A percentile compares a stretch with the other conserved stretches of the same genome.
Conservation (phyloP, 2,329 filamentous ascomycete species). For the Daldinia eschscholtzii region DNA sequence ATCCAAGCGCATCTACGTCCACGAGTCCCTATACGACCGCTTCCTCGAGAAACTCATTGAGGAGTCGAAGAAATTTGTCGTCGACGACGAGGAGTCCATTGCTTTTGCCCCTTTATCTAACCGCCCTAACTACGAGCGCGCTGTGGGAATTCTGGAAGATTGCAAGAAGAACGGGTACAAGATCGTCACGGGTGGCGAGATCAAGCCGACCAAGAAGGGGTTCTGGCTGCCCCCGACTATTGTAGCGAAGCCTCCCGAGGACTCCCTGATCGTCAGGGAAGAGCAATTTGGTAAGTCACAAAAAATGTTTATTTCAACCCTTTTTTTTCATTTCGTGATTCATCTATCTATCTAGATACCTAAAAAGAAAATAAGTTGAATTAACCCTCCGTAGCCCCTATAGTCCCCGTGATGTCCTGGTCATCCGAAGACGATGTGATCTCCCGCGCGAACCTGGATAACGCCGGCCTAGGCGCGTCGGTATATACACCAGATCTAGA, state of each 20-base stretch:
- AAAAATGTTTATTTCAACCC: not conserved
- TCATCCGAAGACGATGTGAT: conserved; percentile 71
- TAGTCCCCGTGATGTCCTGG: conserved; percentile 74
- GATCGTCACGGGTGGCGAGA: conserved; percentile 63
- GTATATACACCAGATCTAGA: conserved; percentile 68
- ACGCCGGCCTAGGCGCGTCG: conserved; percentile 81
- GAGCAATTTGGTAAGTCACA: conserved; percentile 67
- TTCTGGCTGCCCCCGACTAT: conserved; percentile 72
- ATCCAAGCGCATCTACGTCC: conserved; percentile 71
- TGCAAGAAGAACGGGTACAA: conserved; percentile 66
- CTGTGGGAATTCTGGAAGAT: conserved; percentile 68
- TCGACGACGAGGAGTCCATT: conserved; percentile 53
- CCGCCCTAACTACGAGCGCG: conserved; percentile 72
- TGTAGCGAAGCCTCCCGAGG: conserved; percentile 68
- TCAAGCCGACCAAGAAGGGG: conserved; percentile 57
- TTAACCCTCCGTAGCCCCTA: conserved; percentile 60
- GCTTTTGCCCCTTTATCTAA: conserved; percentile 74
- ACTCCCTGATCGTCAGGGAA: conserved; percentile 67
- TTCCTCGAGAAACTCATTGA: conserved; percentile 62
- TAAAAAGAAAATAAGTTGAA: not conserved
- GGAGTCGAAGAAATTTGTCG: conserved; percentile 60
- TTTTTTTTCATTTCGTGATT: not conserved
- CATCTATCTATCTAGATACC: too few species aligned
- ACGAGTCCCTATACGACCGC: conserved; percentile 68
- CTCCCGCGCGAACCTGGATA: conserved; percentile 86